Evolutionary conservation across 176 grass and related monocot species (phyloP), one percentile per base, ranked within the genome.

Genomic region (Eleusine indica): DNA sequence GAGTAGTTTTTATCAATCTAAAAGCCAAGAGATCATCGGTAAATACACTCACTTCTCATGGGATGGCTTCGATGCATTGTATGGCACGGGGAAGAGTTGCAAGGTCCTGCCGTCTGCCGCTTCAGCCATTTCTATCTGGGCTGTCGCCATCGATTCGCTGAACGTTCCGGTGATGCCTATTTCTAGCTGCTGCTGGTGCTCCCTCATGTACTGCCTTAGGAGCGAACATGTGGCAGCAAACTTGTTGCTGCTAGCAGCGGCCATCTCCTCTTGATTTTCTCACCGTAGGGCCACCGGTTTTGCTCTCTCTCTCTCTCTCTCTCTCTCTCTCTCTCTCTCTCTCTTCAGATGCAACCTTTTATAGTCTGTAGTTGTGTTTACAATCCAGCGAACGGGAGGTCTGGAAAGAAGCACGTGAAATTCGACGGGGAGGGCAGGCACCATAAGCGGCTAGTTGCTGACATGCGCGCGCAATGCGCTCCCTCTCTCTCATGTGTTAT

Each of bases 201-300:
- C 83, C 68, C 63, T 71, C 75, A 92, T 73, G 74, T 89, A 89
- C 65, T 80, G 86, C 35, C 84, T 73, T 15, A 89, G 84, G 21
- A 92, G 79, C 4, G 46, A 73, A 66, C 80, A 89, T 12, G 84
- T 83, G 49, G 86, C 37, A 11, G 64, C 66, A 64, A 92, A 87
- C 62, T 74, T 83, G 25, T 64, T 66, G 60, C 47, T 81, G 41
- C 67, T 44, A 48, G 39, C 74, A 29, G 63, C 54, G 32, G 63
- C 66, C 75, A 84, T 78, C 41, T 71, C 53, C 43, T 32, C 30
- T 19, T 22, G 32, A 52, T 14, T 49, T 6, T 2, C 6, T 44
- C n/a, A 41, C 14, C n/a, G 18, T 5, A 3, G 44, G 8, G 8
- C 44, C 44, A 47, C 44, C 44, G 1, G 9, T 47, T 8, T 8